These are phyloP conservation scores for Mycena sanguinolenta DNA, from an alignment of 768 basidiomycete genomes.

Conservation along the genomic window DNA sequence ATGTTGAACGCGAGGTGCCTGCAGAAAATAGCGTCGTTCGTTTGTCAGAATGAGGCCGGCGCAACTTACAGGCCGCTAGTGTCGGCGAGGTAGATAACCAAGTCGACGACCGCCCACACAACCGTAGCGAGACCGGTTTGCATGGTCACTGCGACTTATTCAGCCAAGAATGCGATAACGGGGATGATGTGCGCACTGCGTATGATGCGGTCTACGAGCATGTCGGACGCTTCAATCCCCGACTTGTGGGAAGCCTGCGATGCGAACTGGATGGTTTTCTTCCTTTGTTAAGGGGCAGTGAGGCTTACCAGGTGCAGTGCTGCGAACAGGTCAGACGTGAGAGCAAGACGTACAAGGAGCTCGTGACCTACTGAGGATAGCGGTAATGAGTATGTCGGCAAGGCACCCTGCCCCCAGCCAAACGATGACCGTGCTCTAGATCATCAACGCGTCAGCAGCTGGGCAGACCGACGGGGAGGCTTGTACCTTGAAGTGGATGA, in stretches of 20 bases:
- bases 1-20: conserved; percentile 52
- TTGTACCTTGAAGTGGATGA: conserved; percentile 34
- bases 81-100: conserved; percentile 47
- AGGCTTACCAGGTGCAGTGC: too few species aligned
- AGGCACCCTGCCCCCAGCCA: conserved; percentile 54
- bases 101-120: conserved; percentile 47
- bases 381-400: conserved; percentile 54
- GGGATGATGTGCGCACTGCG: conserved; percentile 42
- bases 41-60: background rate
- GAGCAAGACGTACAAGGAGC: too few species aligned
- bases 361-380: conserved; percentile 26
- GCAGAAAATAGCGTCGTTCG: background rate
- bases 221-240: conserved; percentile 51
- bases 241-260: conserved; percentile 47
- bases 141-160: conserved; percentile 45
- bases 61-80: conserved; percentile 31
- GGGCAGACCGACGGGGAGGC: too few species aligned
- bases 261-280: too few species aligned
- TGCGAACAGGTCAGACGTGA: too few species aligned
- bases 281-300: too few species aligned
- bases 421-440: conserved; percentile 40
- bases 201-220: conserved; percentile 53
- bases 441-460: conserved; percentile 1
- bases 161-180: background rate
- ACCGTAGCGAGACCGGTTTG: conserved; percentile 53